Base-by-base conservation (phyloP, 1,284 basidiomycete species). In the Ganoderma sp. region DNA sequence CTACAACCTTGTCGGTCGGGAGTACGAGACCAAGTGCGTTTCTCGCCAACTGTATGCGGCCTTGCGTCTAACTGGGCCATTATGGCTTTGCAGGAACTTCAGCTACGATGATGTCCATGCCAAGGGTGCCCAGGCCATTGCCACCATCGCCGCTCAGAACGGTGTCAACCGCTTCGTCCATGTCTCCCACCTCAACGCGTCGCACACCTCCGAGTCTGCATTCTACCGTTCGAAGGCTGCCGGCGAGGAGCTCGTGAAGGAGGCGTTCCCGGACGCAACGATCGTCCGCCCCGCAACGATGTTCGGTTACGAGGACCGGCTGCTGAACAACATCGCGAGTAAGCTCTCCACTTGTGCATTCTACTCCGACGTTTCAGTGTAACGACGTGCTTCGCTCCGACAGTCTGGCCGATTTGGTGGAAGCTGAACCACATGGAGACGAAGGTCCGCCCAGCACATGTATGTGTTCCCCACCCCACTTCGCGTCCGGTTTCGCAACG, bases 171-270 rank as follows among this genome's bases (percentile, higher is more conserved):
- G 95, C 66, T 85, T 99, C 67, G 90, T 99, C 65, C 97, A 99
- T 76, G 88, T 99, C 73, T 99, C 97, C 12, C 98, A 99, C 81
- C 82, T 99, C 73, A 97, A 98, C 81, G 97, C 97, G 34, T 87
- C 91, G 61, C 83, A 87, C 41, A 83, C 90, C 74, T 98, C 97
- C 10, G 78, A 87, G 1, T 98, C 95, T 60, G 85, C 85, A 63
- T 96, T 96, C 81, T 97, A 98, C 81, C 88, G 90, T 71, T 88
- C 95, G 71, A 99, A 99, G 81, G 93, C 90, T 59, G 90, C 92
- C 72, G 97, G 97, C 41, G 97, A 99, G 81, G 89, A 92, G 73
- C 90, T 88, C 61, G 97, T 99, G 73, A 91, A 90, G 78, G 87
- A 88, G 65, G 93, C 87, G 8, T 99, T 97, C 85, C 92, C 93